A percentile compares a stretch with the other conserved stretches of the same genome.
Evolutionary conservation across 192 early-diverging fungal genomes (phyloP).

Genomic region (Backusella circina): DNA sequence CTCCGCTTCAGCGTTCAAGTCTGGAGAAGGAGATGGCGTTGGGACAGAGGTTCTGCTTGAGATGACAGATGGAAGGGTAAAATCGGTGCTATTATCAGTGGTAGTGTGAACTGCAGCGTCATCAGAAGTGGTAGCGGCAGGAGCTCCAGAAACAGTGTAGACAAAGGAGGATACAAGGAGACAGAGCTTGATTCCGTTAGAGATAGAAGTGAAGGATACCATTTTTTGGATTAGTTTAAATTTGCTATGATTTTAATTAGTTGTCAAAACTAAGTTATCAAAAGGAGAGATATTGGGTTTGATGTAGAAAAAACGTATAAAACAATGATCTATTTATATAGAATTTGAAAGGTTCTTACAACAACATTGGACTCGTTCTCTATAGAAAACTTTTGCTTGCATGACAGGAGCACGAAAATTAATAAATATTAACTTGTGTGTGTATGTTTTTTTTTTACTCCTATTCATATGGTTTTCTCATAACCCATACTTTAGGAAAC

Average conservation of each 20-base stretch:
- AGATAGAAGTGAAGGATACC: conserved; percentile 2
- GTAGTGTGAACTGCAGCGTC: background rate
- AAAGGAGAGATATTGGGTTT: background rate
- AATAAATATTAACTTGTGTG: background rate
- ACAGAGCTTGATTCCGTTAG: background rate
- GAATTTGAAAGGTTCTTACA: background rate
- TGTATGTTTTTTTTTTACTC: background rate
- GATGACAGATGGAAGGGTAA: background rate
- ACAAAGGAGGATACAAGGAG: background rate
- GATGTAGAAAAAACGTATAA: background rate
- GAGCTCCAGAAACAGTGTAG: background rate
- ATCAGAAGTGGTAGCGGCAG: background rate
- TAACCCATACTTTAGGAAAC: background rate
- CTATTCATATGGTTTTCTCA: background rate
- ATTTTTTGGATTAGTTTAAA: background rate
- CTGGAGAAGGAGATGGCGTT: background rate
- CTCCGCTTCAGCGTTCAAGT: background rate
- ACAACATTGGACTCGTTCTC: background rate
- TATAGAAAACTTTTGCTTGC: background rate
- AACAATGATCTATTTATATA: background rate
- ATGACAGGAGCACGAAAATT: background rate
- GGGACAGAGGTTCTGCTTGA: background rate
- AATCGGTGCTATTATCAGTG: background rate
- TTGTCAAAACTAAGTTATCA: background rate
- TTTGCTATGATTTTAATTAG: background rate